A percentile compares a stretch with the other conserved stretches of the same genome.
Conservation (phyloP, 1,284 basidiomycete species). For the Anthracocystis walkeri region DNA sequence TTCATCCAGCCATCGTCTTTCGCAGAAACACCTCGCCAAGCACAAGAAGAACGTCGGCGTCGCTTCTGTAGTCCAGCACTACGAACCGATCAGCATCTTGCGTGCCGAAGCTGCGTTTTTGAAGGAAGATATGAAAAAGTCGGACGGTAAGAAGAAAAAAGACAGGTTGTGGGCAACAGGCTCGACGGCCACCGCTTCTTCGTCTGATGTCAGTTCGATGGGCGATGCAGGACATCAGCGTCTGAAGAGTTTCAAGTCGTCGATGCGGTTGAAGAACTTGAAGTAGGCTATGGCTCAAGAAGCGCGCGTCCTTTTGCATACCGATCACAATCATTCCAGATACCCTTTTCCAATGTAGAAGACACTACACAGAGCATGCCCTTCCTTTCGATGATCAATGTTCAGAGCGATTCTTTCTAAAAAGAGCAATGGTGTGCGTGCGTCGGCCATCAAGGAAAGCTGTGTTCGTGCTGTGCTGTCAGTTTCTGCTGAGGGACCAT, state of each 20-base stretch:
- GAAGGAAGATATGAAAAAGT: constrained; percentile 24
- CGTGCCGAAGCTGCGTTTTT: constrained; percentile 45
- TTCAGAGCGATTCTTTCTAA: no score
- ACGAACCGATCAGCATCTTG: constrained; percentile 49
- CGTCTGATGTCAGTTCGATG: constrained; percentile 27
- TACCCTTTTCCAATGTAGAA: not conserved
- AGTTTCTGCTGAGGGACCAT: not conserved
- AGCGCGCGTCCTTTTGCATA: no score
- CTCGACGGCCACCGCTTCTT: constrained; percentile 17
- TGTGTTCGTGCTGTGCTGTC: not conserved
- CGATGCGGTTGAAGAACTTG: constrained; percentile 31
- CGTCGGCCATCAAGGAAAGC: not conserved
- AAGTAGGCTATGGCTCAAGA: constrained; percentile 8
- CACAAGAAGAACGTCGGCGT: constrained; percentile 27
- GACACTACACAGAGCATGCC: not conserved
- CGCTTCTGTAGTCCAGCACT: constrained; percentile 3
- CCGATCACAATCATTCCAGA: not conserved
- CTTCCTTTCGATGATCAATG: not conserved
- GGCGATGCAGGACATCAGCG: constrained; percentile 22
- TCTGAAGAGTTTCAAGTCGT: constrained; percentile 37
- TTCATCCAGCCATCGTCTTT: constrained; percentile 3
- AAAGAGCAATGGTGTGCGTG: no score
- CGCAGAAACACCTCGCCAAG: constrained; percentile 32
- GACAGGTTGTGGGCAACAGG: constrained; percentile 11
- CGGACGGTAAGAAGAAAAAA: constrained; percentile 29